phyloP scores from a whole-genome alignment of 345 rosid species.

The Hypericum androsaemum region DNA sequence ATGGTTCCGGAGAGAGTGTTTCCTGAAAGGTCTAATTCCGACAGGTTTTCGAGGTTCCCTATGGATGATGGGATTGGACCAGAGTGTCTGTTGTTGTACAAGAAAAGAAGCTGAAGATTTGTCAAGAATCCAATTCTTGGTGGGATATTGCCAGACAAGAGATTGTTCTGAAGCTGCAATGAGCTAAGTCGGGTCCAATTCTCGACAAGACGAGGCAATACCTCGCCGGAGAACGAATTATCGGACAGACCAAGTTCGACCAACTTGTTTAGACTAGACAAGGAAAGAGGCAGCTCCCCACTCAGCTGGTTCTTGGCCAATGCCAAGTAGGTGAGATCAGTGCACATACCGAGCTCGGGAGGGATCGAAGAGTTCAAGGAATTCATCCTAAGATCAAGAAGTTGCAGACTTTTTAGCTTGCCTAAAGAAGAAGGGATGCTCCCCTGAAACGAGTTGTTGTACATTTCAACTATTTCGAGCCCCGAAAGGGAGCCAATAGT shows the following conservation, averaged over 20 bases:
- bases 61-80: constrained; percentile 42
- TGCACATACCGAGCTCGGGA: constrained; percentile 41
- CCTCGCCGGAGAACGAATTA: constrained; percentile 37
- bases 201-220: constrained; percentile 29
- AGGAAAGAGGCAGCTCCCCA: constrained; percentile 42
- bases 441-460: constrained; percentile 36
- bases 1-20: constrained; percentile 47
- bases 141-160: constrained; percentile 39
- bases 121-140: constrained; percentile 30
- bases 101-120: constrained; percentile 24
- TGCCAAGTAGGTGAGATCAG: constrained; percentile 43
- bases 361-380: constrained; percentile 45
- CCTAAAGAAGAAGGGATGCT: constrained; percentile 49
- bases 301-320: constrained; percentile 39
- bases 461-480: constrained; percentile 33
- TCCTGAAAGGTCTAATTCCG: constrained; percentile 27
- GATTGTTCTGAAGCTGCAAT: constrained; percentile 44
- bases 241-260: constrained; percentile 25
- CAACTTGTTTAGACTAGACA: constrained; percentile 34
- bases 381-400: constrained; percentile 30
- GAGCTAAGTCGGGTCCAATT: constrained; percentile 41
- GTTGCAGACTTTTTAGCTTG: constrained; percentile 29
- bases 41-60: constrained; percentile 30
- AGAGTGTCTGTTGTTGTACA: constrained; percentile 33
- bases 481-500: constrained; percentile 28